These are phyloP conservation scores for Hymenoscyphus fraxineus DNA, from an alignment of 2,329 filamentous ascomycete species.

Conservation along the genomic window DNA sequence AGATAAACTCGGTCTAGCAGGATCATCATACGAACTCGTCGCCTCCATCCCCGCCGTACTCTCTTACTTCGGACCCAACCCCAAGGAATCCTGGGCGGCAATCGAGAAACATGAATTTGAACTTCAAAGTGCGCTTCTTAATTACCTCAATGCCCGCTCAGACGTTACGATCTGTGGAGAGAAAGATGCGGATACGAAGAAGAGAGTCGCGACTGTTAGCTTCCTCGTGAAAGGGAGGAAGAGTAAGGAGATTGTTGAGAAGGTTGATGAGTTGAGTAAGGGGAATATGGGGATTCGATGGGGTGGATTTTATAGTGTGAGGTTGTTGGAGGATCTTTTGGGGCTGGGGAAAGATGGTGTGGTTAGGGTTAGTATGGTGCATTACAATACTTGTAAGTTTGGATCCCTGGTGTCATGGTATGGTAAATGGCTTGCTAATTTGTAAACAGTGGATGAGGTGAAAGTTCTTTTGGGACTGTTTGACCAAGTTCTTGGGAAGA, in stretches of 20 bases:
- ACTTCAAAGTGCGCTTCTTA: slow-evolving; percentile 56
- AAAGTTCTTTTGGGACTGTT: slow-evolving; percentile 48
- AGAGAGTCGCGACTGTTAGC: slow-evolving; percentile 63
- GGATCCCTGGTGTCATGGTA: neutral
- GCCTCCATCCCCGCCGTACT: slow-evolving; percentile 59
- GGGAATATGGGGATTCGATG: slow-evolving; percentile 57
- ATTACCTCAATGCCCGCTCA: slow-evolving; percentile 50
- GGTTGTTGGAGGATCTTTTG: slow-evolving; percentile 57
- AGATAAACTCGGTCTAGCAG: slow-evolving; percentile 66
- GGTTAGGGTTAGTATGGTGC: slow-evolving; percentile 66
- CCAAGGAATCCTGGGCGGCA: slow-evolving; percentile 43
- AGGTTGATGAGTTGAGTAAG: slow-evolving; percentile 54
- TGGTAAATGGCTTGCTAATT: neutral
- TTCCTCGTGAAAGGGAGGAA: slow-evolving; percentile 57
- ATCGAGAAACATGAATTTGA: slow-evolving; percentile 57
- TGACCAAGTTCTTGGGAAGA: slow-evolving; percentile 43
- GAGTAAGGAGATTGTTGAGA: slow-evolving; percentile 56
- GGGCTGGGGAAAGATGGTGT: slow-evolving; percentile 58
- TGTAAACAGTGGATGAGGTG: slow-evolving; percentile 51
- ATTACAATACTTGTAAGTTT: slow-evolving; percentile 65
- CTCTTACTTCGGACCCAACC: slow-evolving; percentile 52
- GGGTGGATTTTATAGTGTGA: slow-evolving; percentile 66
- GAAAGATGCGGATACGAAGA: slow-evolving; percentile 41
- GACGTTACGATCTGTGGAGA: slow-evolving; percentile 59
- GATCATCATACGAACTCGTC: slow-evolving; percentile 66